Percentiles rank a stretch among this genome's conserved stretches.
Conservation (phyloP, 2,329 filamentous ascomycete species). For the Claviceps pazoutovae region DNA sequence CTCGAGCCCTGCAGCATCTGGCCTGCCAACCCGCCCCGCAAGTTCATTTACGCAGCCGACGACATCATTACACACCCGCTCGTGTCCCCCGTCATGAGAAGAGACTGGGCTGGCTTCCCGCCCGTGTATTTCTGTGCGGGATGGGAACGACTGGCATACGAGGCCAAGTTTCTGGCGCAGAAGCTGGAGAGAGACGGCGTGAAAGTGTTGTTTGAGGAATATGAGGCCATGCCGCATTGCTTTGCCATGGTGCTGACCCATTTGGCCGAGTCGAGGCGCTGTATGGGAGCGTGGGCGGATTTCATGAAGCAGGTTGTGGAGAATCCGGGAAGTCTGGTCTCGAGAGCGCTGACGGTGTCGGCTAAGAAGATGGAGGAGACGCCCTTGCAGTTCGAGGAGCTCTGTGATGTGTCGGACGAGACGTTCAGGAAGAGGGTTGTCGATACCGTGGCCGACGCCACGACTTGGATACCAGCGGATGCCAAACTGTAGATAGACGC, state of each 20-base stretch:
- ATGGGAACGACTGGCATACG: constrained; percentile 58
- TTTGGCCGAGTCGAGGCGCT: constrained; percentile 32
- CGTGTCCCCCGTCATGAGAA: constrained; percentile 44
- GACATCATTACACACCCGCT: constrained; percentile 49
- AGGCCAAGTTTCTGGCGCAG: constrained; percentile 45
- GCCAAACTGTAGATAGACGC: constrained; percentile 17
- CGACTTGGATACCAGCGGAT: constrained; percentile 4
- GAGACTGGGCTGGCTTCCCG: constrained; percentile 46
- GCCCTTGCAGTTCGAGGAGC: constrained; percentile 25
- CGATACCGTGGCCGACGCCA: constrained; percentile 11
- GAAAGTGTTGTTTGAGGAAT: constrained; percentile 53
- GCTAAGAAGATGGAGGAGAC: constrained; percentile 38
- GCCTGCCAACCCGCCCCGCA: constrained; percentile 41
- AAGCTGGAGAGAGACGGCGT: constrained; percentile 44
- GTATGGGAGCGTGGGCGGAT: constrained; percentile 38
- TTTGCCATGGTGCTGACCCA: constrained; percentile 46
- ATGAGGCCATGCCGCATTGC: constrained; percentile 68
- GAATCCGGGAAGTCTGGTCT: constrained; percentile 18
- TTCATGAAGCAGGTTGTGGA: constrained; percentile 37
- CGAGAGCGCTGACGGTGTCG: constrained; percentile 31
- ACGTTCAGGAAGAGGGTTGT: constrained; percentile 27
- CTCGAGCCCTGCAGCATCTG: constrained; percentile 36
- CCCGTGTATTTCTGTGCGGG: constrained; percentile 57
- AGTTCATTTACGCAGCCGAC: constrained; percentile 40
- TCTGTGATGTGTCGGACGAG: constrained; percentile 30